Evolutionary conservation across 1,139 yeast species (phyloP), one percentile per base, ranked within the genome.

Genomic region (Geotrichum europaeum): DNA sequence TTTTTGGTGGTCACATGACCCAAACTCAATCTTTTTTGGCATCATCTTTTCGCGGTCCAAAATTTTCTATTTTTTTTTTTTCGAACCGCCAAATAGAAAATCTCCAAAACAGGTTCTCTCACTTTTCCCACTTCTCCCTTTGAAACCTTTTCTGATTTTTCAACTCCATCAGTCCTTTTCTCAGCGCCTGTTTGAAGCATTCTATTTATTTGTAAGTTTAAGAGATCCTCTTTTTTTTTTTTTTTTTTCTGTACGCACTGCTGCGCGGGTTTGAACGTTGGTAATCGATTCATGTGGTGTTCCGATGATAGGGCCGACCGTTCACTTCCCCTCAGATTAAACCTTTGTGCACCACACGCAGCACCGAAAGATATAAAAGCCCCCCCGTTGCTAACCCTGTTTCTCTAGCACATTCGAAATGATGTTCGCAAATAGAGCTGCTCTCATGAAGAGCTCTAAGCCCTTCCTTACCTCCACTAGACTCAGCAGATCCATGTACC

Each of bases 361-460:
- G 47, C 47, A 40, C 22, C 13, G 7, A 40, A n/a, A n/a, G 9
- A 36, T 6, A 36, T 15, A 36, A 36, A 36, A 15, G 7, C n/a
- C 43, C 2, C 6, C 15, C 43, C 5, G 43, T 36, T 36, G 18
- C 43, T 36, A 36, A 36, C 43, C n/a, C n/a, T 15, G 4, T n/a
- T 40, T 15, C 10, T 40, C 20, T 9, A 40, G 47, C 20, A 40
- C 22, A 40, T 40, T 40, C 20, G 30, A 36, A n/a, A 53, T 40
- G 50, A 53, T 53, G 56, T 53, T 53, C 22, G 25, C 56, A 24
- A 24, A 32, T 32, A 53, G 56, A 53, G 15, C 56, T 40, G 56
- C 56, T 53, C 56, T 53, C 22, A 4, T 53, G 36, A 53, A 53
- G 56, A 53, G 56, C 56, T 53, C 56, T 7, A 36, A 40, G 22